Base-by-base conservation (phyloP, 257 asterid species). In the Solanum rostratum region DNA sequence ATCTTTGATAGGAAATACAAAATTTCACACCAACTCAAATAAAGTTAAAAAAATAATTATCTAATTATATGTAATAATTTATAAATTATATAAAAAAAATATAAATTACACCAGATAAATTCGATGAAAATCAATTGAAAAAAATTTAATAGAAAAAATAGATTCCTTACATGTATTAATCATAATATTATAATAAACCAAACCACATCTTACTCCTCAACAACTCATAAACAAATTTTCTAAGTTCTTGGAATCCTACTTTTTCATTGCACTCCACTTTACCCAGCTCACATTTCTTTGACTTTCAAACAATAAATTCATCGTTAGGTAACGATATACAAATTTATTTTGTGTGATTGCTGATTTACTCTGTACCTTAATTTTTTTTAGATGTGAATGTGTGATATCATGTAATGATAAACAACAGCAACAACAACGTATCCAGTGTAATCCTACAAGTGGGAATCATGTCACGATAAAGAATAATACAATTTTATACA, bases 221-320 rank as follows among this genome's bases (percentile, higher is more conserved):
- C 80, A 45, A 73, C 39, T n/a, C n/a, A 73, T 7, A 46, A 46
- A 24, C n/a, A 22, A 43, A 43, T 41, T 50, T 55, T 33, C 68
- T 16, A 11, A 33, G 50, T 70, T 74, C 27, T 76, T 81, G 52
- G 70, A 79, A 52, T 53, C 55, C 16, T 74, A 41, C 54, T n/a
- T 87, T 39, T 18, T 14, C 29, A 14, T 24, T 12, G 41, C 45
- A 57, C 49, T 53, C 79, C 59, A 53, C 30, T n/a, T 66, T 27
- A 19, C 83, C 29, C 71, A 55, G 19, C 60, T n/a, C 37, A 18
- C 20, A 33, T 19, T 73, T 73, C n/a, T 45, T 1, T 22, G 45
- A 45, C 81, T 73, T 74, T 59, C 37, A 86, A 86, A 68, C 80
- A 33, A 33, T 33, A 33, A 33, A 33, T 33, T 33, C 37, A 33